These are phyloP conservation scores for Bondarzewia mesenterica DNA, from an alignment of 1,284 basidiomycete genomes.

Conservation along the genomic window DNA sequence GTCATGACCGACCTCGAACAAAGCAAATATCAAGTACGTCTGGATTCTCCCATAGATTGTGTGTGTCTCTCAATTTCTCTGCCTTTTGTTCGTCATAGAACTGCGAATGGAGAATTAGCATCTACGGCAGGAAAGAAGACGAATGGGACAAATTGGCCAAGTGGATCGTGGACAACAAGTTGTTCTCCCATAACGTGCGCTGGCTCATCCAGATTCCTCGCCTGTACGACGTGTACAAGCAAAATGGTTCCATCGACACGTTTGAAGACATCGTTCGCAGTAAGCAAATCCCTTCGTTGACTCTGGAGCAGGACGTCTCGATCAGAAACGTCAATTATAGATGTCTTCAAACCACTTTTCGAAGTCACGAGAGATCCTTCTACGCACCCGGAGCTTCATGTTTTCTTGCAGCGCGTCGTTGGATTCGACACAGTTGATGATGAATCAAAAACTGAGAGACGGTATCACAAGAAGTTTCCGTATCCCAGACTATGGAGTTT, in stretches of 20 bases:
- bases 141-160: conserved; percentile 99
- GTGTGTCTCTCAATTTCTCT: background rate
- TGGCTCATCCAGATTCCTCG: conserved; percentile 98
- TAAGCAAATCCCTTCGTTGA: conserved; percentile 32
- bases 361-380: conserved; percentile 92
- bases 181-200: conserved; percentile 94
- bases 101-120: conserved; percentile 94
- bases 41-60: background rate
- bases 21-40: conserved; percentile 89
- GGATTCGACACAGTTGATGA: conserved; percentile 99
- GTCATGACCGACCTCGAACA: conserved; percentile 95
- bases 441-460: conserved; percentile 89
- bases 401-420: conserved; percentile 92
- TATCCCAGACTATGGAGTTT: conserved; percentile 90
- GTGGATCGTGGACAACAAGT: conserved; percentile 93
- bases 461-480: conserved; percentile 94
- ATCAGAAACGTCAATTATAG: no score
- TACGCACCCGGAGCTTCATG: conserved; percentile 89
- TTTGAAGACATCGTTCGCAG: conserved; percentile 91
- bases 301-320: no score
- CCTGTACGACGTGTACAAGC: conserved; percentile 94
- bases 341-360: conserved; percentile 90
- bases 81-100: conserved; percentile 36
- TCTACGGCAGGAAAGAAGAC: conserved; percentile 75
- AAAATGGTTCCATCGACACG: conserved; percentile 75